Conservation (phyloP, 768 basidiomycete genomes). For the Calocybe gangraenosa region DNA sequence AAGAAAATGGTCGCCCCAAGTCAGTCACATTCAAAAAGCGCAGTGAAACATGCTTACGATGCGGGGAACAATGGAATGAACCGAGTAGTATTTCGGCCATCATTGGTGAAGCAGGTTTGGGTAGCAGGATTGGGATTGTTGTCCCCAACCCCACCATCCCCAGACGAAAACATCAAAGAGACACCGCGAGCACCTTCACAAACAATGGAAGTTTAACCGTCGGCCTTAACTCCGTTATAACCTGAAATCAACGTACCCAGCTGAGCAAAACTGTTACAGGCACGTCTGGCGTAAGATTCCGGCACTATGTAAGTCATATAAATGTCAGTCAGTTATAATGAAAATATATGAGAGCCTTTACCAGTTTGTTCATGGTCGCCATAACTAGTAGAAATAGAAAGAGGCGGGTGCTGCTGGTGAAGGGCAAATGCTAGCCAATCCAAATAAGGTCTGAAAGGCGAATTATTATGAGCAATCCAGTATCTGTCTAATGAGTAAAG, state of each 20-base stretch:
- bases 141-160: slow-evolving; percentile 66
- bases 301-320: slow-evolving; percentile 39
- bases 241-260: slow-evolving; percentile 42
- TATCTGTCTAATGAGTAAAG: neutral
- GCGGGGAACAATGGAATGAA: slow-evolving; percentile 63
- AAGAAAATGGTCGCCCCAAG: too few species aligned
- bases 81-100: slow-evolving; percentile 43
- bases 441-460: slow-evolving; percentile 24
- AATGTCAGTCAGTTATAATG: neutral
- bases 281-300: slow-evolving; percentile 43
- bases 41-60: slow-evolving; percentile 24
- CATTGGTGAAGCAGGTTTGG: slow-evolving; percentile 53
- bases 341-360: slow-evolving; percentile 16
- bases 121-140: slow-evolving; percentile 44
- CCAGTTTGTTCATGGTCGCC: slow-evolving; percentile 68
- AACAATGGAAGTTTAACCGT: too few species aligned
- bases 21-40: slow-evolving; percentile 21
- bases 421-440: slow-evolving; percentile 58
- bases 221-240: too few species aligned
- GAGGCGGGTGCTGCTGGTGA: slow-evolving; percentile 38
- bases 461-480: neutral
- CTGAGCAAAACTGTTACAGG: slow-evolving; percentile 53
- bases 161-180: slow-evolving; percentile 57
- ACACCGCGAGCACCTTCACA: slow-evolving; percentile 60
- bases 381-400: slow-evolving; percentile 65